A percentile compares a stretch with the other conserved stretches of the same genome.
Evolutionary conservation across 176 grass and related monocot genomes (phyloP).

Genomic region (Oryza meridionalis): DNA sequence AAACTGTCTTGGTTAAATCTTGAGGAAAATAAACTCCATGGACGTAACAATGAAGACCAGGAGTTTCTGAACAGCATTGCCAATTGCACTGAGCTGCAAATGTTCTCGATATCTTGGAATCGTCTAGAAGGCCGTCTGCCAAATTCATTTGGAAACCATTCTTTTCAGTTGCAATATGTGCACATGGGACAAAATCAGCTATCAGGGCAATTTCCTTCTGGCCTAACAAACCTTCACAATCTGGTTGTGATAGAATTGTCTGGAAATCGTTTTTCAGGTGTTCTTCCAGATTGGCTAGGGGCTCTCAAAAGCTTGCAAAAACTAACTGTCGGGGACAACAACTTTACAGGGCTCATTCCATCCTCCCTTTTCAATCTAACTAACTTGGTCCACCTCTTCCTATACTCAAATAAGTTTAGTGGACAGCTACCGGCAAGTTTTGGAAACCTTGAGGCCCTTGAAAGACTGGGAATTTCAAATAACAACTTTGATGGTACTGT

Average conservation of each 20-base stretch:
- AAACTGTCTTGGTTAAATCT: background rate
- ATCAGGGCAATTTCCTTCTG: background rate
- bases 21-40: background rate
- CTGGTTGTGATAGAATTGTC: accelerated
- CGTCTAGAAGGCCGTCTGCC: background rate
- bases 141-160: background rate
- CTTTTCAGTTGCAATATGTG: background rate
- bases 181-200: background rate
- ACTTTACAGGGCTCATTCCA: too few species aligned
- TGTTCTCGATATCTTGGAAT: accelerated
- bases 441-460: background rate
- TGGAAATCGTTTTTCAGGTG: background rate
- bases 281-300: background rate
- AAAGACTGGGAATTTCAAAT: background rate
- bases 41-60: background rate
- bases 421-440: background rate
- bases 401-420: background rate
- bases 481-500: background rate
- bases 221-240: background rate
- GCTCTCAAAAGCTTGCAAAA: background rate
- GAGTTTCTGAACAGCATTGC: background rate
- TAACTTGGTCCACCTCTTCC: background rate
- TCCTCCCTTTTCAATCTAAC: background rate
- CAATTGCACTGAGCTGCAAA: background rate
- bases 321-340: too few species aligned